Conservation (phyloP, 805 yeast genomes). For the Komagataella pseudopastoris region DNA sequence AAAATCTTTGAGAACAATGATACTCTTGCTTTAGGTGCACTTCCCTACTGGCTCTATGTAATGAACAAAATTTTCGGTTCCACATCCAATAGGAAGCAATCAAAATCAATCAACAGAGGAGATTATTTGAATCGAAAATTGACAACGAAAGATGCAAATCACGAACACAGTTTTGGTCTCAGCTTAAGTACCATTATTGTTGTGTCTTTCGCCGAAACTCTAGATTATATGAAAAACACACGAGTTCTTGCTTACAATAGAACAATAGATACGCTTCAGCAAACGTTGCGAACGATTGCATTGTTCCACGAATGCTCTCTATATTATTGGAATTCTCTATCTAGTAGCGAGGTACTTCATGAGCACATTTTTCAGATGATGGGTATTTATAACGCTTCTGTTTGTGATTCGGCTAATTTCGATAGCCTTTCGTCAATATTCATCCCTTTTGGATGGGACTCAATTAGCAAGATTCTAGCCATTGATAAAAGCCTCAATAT, state of each 20-base stretch:
- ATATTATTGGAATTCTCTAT: neutral
- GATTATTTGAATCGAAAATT: neutral
- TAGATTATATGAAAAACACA: neutral
- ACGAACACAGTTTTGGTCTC: neutral
- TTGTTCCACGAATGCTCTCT: slow-evolving; percentile 1
- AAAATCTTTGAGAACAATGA: neutral
- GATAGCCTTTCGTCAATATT: slow-evolving; percentile 4
- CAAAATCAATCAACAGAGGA: neutral
- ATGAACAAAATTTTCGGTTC: neutral
- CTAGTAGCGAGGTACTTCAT: neutral
- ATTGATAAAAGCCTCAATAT: slow-evolving; percentile 20
- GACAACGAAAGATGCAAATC: neutral
- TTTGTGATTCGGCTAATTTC: neutral
- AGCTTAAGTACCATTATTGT: neutral
- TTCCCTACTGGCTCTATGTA: neutral
- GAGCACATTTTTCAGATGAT: neutral
- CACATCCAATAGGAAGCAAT: neutral
- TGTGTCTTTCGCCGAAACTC: neutral
- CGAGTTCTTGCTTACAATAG: neutral
- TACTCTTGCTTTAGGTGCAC: neutral
- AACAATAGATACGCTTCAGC: slow-evolving; percentile 1
- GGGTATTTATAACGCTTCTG: neutral
- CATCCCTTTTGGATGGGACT: slow-evolving; percentile 38
- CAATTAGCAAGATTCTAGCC: slow-evolving; percentile 33
- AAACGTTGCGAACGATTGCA: neutral